Evolutionary conservation across 768 basidiomycete genomes (phyloP), one percentile per base, ranked within the genome.

Genomic region (Amanita inopinata): DNA sequence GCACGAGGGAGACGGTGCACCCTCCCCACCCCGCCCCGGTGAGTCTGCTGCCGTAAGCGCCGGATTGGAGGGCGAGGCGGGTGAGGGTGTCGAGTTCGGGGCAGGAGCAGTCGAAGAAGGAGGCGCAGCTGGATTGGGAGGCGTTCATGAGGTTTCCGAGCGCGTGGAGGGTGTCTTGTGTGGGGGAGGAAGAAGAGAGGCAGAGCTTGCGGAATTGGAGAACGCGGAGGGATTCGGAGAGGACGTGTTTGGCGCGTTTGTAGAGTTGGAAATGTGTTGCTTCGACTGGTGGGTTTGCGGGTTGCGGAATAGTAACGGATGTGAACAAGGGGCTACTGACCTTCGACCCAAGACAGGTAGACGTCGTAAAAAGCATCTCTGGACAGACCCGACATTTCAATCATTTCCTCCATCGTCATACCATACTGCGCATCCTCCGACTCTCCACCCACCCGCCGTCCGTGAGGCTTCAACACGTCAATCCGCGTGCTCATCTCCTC

Each of bases 1-100:
- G 70, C 11, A 92, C 80, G 14, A 92, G 71, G 5, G 85, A 88
- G 15, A 92, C 82, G 0, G 83, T 84, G 53, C 88, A 91, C 4
- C 90, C 90, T 27, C 91, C 91, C 89, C 89, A 94, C 3, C 88
- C 89, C 0, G 89, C 89, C 80, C 87, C 87, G 14, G 91, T 93
- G n/a, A 91, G 65, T 18, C 90, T 73, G 50, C 80, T 80, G 4
- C 90, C 91, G 49, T 78, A 73, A 3, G 88, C 86, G 11, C 90
- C 90, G 1, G 80, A 76, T 12, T 73, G 64, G 37, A 71, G 63
- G 6, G 85, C 82, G 15, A 93, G 60, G 30, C 51, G 55, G 2
- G 76, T 76, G 6, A 93, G 69, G 52, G 76, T 62, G 55, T 94
- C 76, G 12, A 92, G 62, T 61, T 93, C 86, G 1, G 76, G 71